A percentile compares a stretch with the other conserved stretches of the same genome.
These are phyloP conservation scores for Saprolegnia parasitica DNA, from an alignment of 352 stramenopile genomes.

Conservation along the genomic window DNA sequence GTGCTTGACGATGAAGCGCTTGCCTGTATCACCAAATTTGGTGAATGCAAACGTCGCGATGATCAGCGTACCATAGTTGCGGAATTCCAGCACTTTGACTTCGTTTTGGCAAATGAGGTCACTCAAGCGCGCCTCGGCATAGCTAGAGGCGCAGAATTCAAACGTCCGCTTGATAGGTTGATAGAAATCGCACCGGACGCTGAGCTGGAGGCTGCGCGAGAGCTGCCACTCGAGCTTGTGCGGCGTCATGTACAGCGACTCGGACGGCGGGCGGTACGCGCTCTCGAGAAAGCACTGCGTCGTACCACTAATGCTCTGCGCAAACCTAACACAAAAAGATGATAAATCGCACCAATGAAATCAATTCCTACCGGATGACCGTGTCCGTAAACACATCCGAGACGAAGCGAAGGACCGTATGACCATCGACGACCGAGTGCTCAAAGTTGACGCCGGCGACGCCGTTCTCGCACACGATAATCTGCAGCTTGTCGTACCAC, in stretches of 20 bases:
- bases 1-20: slow-evolving; percentile 87
- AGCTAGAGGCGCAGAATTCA: slow-evolving; percentile 36
- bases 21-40: slow-evolving; percentile 39
- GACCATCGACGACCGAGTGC: slow-evolving; percentile 95
- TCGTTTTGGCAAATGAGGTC: slow-evolving; percentile 93
- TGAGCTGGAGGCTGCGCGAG: slow-evolving; percentile 65
- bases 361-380: slow-evolving; percentile 69
- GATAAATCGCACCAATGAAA: slow-evolving; percentile 47
- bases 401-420: slow-evolving; percentile 91
- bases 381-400: slow-evolving; percentile 90
- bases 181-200: slow-evolving; percentile 60
- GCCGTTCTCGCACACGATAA: slow-evolving; percentile 93
- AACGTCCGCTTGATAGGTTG: not conserved
- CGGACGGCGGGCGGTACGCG: slow-evolving; percentile 63
- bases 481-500: slow-evolving; percentile 97
- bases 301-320: slow-evolving; percentile 87
- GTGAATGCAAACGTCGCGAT: slow-evolving; percentile 73
- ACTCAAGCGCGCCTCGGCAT: slow-evolving; percentile 89
- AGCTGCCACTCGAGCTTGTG: slow-evolving; percentile 91
- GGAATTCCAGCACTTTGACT: slow-evolving; percentile 93
- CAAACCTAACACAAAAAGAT: slow-evolving; percentile 66
- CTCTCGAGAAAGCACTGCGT: slow-evolving; percentile 71
- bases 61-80: slow-evolving; percentile 85
- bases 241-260: slow-evolving; percentile 59
- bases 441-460: slow-evolving; percentile 96